Base-by-base conservation (phyloP, 495 filamentous ascomycete species). In the Margaritispora aquatica region DNA sequence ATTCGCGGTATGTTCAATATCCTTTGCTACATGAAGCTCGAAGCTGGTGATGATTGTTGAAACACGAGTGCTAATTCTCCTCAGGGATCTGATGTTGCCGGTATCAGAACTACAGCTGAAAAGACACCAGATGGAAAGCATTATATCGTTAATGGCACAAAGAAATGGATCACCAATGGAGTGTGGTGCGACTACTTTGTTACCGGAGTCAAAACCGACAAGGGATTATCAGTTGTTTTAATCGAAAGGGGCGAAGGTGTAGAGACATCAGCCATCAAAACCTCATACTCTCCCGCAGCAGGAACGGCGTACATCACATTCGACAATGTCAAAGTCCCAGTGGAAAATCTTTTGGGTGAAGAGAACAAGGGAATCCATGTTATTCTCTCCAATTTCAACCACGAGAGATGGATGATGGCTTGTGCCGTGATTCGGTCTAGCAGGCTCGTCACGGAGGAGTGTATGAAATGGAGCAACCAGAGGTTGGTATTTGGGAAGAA, bases 131-230 rank as follows among this genome's bases (percentile, higher is more conserved):
- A 93, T 70, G 89, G 90, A 52, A 89, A 88, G 68, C 79, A 89
- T 72, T 95, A 91, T 69, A 86, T 93, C 60, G 82, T 95, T 61
- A 92, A 90, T 71, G 90, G 90, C 59, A 93, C 88, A 64, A 95
- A 93, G 79, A 93, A 93, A 74, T 95, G 90, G 89, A 93, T 93
- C 73, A 96, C 90, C 38, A 96, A 96, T 77, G 90, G 89, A 27
- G 27, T 49, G 2, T 58, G 54, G 26, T 47, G 17, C 10, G 34
- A 93, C 70, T 93, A 92, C 74, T 95, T 95, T 67, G 88, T 93
- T 51, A 84, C 82, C 19, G 90, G 85, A 31, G 91, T 90, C 68
- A 83, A 82, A 64, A 96, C 90, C 57, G 86, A 84, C 49, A 93
- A 93, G 74, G 90, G 88, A 21, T 84, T 92, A 59, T 84, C 82